Evolutionary conservation across 73 alveolate species (phyloP).

Genomic region (Tetrahymena borealis): DNA sequence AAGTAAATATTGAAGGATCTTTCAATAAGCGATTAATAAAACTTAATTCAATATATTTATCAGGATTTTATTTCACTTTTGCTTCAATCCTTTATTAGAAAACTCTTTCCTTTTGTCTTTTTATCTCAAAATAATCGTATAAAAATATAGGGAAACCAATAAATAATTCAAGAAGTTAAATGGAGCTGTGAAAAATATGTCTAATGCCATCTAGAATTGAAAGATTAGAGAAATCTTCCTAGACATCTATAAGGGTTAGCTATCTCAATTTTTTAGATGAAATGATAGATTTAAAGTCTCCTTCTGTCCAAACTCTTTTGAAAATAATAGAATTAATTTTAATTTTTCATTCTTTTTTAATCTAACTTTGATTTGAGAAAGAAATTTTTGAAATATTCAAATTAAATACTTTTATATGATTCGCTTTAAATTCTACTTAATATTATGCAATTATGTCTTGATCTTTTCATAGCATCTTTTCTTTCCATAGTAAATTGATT

Average conservation of each 20-base stretch:
- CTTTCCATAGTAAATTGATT: background rate
- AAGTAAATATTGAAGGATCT: background rate
- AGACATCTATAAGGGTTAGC: background rate
- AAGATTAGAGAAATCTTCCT: background rate
- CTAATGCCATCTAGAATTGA: background rate
- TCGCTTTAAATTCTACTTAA: background rate
- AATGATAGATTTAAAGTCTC: background rate
- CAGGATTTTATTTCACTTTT: background rate
- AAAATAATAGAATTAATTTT: too few relatives aligned
- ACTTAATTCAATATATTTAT: background rate
- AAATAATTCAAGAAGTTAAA: background rate
- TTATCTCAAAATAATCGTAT: background rate
- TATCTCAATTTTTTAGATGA: background rate
- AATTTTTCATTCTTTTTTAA: too few relatives aligned
- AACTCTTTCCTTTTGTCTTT: background rate
- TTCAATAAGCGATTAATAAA: background rate
- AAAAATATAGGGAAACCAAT: background rate
- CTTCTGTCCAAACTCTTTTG: background rate
- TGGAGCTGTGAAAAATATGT: background rate
- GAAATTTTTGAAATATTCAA: background rate
- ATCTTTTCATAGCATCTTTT: background rate
- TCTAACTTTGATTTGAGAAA: background rate
- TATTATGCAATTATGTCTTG: background rate
- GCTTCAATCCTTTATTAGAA: background rate
- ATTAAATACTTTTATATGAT: background rate